Evolutionary conservation across 495 filamentous ascomycete species (phyloP).

Genomic region (Penicillium roqueforti): DNA sequence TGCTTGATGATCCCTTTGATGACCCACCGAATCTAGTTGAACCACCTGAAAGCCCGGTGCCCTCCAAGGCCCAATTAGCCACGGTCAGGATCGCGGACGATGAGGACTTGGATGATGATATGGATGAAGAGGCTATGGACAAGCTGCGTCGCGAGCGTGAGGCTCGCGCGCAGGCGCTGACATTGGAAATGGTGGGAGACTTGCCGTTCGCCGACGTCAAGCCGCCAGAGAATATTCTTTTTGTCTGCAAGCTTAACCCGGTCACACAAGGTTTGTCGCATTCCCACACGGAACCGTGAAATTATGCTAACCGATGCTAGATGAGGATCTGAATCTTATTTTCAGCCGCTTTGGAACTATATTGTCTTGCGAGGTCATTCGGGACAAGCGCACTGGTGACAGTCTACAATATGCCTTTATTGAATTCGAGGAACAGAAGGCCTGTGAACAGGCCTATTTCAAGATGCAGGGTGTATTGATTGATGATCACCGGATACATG

Average conservation of each 20-base stretch:
- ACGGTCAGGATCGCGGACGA: constrained; percentile 90
- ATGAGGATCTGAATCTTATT: constrained; percentile 90
- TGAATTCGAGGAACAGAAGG: constrained; percentile 87
- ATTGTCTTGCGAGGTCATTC: constrained; percentile 91
- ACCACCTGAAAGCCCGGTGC: constrained; percentile 75
- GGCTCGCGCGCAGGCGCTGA: constrained; percentile 89
- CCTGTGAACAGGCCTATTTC: constrained; percentile 94
- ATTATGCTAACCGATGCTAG: constrained; percentile 33
- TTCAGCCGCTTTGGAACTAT: constrained; percentile 97
- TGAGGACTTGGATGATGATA: constrained; percentile 71
- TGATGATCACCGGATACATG: constrained; percentile 96
- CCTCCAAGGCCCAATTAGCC: constrained; percentile 78
- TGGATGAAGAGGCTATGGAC: constrained; percentile 74
- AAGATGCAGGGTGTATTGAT: constrained; percentile 98
- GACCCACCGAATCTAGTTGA: constrained; percentile 73
- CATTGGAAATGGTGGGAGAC: constrained; percentile 96
- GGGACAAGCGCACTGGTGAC: constrained; percentile 90
- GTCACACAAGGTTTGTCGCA: constrained; percentile 67
- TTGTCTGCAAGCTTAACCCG: constrained; percentile 97
- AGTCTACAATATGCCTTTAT: constrained; percentile 97
- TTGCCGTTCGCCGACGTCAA: constrained; percentile 97
- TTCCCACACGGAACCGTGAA: not conserved
- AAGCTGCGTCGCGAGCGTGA: constrained; percentile 81
- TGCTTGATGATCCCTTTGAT: constrained; percentile 84
- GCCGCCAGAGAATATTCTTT: constrained; percentile 93